Percentiles rank a stretch among this genome's conserved stretches.
Conservation (phyloP, 768 basidiomycete species). For the Naematelia aurantialba region DNA sequence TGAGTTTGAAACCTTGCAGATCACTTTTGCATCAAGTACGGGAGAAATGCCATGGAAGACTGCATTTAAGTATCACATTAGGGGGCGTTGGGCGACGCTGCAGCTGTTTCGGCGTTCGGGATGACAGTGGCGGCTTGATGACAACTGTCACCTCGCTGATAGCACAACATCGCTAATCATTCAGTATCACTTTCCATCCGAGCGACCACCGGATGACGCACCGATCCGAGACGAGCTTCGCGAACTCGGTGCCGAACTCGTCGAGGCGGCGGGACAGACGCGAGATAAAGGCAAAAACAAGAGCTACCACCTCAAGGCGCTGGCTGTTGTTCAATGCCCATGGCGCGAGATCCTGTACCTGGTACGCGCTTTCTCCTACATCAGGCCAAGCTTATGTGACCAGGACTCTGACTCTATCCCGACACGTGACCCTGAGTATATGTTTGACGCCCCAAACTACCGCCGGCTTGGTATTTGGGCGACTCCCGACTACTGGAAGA, state of each 20-base stretch:
- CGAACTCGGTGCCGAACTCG: slow-evolving; percentile 56
- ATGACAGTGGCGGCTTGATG: background rate
- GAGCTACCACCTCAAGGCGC: slow-evolving; percentile 48
- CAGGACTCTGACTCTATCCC: slow-evolving; percentile 49
- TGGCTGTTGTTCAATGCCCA: slow-evolving; percentile 47
- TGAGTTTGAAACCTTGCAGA: too few relatives aligned
- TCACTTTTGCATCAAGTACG: too few relatives aligned
- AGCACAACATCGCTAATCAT: too few relatives aligned
- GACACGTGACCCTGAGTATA: slow-evolving; percentile 46
- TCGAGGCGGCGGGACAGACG: slow-evolving; percentile 42
- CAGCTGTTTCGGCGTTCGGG: too few relatives aligned
- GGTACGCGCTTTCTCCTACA: slow-evolving; percentile 29
- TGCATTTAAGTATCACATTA: too few relatives aligned
- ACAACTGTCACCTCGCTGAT: background rate
- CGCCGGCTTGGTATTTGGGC: slow-evolving; percentile 49
- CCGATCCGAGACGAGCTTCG: slow-evolving; percentile 53
- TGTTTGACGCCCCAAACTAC: slow-evolving; percentile 53
- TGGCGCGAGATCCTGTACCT: slow-evolving; percentile 53
- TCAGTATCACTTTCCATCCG: slow-evolving; percentile 52
- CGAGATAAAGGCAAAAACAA: slow-evolving; percentile 49
- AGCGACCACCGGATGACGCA: slow-evolving; percentile 45
- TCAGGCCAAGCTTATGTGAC: slow-evolving; percentile 7
- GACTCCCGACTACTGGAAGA: slow-evolving; percentile 54
- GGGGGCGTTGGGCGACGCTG: too few relatives aligned
- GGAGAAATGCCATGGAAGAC: too few relatives aligned